Base-by-base conservation (phyloP, 1,139 yeast species). In the Geotrichum bryndzae region DNA sequence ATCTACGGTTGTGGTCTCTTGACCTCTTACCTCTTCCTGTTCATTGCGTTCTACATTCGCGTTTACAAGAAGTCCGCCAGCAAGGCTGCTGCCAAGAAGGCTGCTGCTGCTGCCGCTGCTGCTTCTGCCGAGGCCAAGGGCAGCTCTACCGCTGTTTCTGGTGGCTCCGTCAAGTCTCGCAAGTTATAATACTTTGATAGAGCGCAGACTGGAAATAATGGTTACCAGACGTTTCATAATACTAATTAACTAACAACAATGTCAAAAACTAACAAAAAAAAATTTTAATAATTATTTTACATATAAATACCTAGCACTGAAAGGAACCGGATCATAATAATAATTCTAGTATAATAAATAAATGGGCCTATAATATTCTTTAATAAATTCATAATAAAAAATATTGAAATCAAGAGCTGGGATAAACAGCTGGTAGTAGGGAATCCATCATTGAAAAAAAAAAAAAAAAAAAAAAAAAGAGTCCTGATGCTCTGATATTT, bases 1-100 rank as follows among this genome's bases (percentile, higher is more conserved):
- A 83, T 86, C 64, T 87, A 86, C 70, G 99, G 99, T 50, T 90
- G 92, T 77, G 83, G 87, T 74, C 89, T 94, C 71, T 83, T 94
- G 77, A 87, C 96, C 60, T 87, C 96, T 63, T 94, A 94, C 79
- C 82, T 94, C 80, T 82, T 94, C 66, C 82, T 94, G 74, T 94
- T 94, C 81, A 90, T 94, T 76, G 88, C 94, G 60, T 94, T 94
- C 82, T 94, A 94, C 84, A 87, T 91, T 72, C 85, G 84, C 73
- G 90, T 91, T 62, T 94, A 94, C 83, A 84, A 82, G 72, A 81
- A 80, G 63, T 69, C 45, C 6, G 54, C 56, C 18, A 45, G 33
- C 33, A 38, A 38, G 52, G 58, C 48, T 23, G 15, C 35, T 48
- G 63, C 69, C 31, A 67, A 66, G 67, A 68, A 68, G 68, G 61